phyloP scores from a whole-genome alignment of 148 eudicot genomes.

The Rhododendron ferrugineum region DNA sequence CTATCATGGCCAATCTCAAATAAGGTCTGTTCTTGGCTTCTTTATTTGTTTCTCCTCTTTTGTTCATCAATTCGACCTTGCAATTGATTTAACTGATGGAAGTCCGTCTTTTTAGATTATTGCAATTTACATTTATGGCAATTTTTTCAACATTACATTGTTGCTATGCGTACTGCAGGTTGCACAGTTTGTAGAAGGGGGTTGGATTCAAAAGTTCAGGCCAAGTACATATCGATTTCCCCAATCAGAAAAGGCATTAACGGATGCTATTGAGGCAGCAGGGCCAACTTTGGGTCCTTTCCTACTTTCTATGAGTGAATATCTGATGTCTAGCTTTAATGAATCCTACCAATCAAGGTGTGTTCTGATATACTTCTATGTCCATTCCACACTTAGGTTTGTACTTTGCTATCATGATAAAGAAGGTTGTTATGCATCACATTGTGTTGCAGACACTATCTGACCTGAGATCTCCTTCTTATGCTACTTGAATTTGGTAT shows the following conservation, averaged over 20 bases:
- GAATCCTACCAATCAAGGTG: conserved; percentile 95
- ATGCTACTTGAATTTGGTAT: neutral
- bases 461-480: neutral
- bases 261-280: conserved; percentile 87
- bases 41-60: neutral
- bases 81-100: neutral
- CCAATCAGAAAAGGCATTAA: conserved; percentile 57
- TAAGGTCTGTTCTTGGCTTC: conserved; percentile 38
- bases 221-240: conserved; percentile 75
- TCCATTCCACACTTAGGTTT: conserved; percentile 8
- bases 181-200: conserved; percentile 68
- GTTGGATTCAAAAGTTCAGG: conserved; percentile 76
- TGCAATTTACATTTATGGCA: neutral
- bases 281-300: conserved; percentile 76
- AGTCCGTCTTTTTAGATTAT: neutral
- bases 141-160: neutral
- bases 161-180: conserved; percentile 40
- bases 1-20: conserved; percentile 55
- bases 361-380: conserved; percentile 9
- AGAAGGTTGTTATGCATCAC: neutral
- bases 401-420: neutral
- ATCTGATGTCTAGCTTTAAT: conserved; percentile 87
- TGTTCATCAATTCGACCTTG: neutral
- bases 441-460: neutral
- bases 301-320: conserved; percentile 95